phyloP scores from a whole-genome alignment of 2,329 filamentous ascomycete genomes.

The Diplodia seriata region DNA sequence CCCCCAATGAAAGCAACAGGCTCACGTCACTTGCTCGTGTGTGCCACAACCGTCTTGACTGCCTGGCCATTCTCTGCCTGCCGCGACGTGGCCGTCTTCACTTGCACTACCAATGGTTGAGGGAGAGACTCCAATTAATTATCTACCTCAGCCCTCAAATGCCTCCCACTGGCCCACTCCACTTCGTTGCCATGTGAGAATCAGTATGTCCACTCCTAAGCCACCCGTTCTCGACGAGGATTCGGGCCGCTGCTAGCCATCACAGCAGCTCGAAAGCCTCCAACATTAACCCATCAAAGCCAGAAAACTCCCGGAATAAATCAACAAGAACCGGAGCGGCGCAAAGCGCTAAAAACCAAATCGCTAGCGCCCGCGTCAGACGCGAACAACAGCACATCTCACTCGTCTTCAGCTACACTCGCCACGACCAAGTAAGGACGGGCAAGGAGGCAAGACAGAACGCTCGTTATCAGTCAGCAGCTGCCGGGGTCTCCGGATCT shows the following conservation, averaged over 20 bases:
- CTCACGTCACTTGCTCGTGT: not conserved
- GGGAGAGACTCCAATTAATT: constrained; percentile 23
- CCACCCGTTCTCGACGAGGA: constrained; percentile 33
- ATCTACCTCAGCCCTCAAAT: constrained; percentile 21
- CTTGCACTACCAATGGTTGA: constrained; percentile 15
- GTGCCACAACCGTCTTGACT: not conserved
- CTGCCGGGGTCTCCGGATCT: constrained; percentile 37
- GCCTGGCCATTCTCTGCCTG: not conserved
- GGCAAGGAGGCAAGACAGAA: constrained; percentile 47
- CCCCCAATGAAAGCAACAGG: not conserved
- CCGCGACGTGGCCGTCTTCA: not conserved
- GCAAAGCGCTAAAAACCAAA: constrained; percentile 46
- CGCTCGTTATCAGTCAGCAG: constrained; percentile 53
- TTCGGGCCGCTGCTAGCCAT: constrained; percentile 26
- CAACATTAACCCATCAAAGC: constrained; percentile 15
- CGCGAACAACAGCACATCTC: constrained; percentile 39
- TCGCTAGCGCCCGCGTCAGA: constrained; percentile 41
- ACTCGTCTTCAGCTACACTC: constrained; percentile 41
- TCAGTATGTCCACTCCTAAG: not conserved
- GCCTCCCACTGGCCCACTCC: constrained; percentile 21
- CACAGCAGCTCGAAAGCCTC: constrained; percentile 11
- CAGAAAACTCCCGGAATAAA: constrained; percentile 38
- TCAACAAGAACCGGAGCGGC: constrained; percentile 46
- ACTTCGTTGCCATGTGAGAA: constrained; percentile 20
- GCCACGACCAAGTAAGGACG: constrained; percentile 5